Evolutionary conservation across 2,329 filamentous ascomycete genomes (phyloP).

Genomic region (Simplicillium aogashimaense): DNA sequence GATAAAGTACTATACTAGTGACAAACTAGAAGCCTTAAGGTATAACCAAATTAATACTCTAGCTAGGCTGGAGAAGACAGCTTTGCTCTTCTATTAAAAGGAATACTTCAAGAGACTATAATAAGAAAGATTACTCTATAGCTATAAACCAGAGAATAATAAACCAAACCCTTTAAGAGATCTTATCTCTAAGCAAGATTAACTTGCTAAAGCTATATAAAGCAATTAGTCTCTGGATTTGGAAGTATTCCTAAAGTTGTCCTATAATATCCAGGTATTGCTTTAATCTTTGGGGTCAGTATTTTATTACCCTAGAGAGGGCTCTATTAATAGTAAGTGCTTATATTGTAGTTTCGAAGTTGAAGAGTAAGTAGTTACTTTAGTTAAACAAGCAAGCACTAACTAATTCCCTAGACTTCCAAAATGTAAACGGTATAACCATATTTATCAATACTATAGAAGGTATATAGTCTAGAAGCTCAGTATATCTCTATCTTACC

Average conservation of each 20-base stretch:
- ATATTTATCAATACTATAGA: constrained; percentile 2
- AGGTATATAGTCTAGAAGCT: not conserved
- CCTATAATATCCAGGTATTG: not conserved
- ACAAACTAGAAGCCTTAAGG: not conserved
- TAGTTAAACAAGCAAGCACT: not conserved
- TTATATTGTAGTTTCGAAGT: not conserved
- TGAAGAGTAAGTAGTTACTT: not conserved
- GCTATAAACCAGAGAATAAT: not conserved
- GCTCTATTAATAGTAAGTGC: not conserved
- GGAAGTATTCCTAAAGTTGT: not conserved
- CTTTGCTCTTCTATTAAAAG: not conserved
- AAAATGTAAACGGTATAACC: not conserved
- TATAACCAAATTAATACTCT: not conserved
- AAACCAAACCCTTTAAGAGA: constrained; percentile 1
- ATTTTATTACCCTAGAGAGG: not conserved
- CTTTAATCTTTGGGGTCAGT: not conserved
- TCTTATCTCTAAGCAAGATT: not conserved
- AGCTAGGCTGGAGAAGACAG: not conserved
- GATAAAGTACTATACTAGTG: not conserved
- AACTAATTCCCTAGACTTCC: not conserved
- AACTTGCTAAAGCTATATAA: not conserved
- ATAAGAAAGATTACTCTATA: not conserved
- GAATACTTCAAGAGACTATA: constrained; percentile 1
- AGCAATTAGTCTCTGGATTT: not conserved
- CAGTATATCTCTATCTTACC: not conserved